A percentile compares a stretch with the other conserved stretches of the same genome.
These are phyloP conservation scores for Dicorynia guianensis DNA, from an alignment of 306 rosid genomes.

Conservation along the genomic window DNA sequence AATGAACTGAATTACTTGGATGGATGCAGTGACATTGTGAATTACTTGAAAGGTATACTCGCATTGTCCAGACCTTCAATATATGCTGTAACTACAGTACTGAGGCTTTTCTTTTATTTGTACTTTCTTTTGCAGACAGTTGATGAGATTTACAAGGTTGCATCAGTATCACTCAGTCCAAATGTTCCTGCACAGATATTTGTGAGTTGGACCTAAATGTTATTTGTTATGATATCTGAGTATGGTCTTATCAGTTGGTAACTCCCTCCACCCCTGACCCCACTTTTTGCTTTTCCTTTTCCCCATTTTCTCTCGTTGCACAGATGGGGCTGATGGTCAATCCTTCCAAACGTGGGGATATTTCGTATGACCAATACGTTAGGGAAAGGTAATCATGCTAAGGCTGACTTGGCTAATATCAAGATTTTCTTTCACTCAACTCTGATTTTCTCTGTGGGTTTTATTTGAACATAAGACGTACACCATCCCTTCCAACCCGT, in stretches of 20 bases:
- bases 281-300: slow-evolving; percentile 28
- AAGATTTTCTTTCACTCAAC: slow-evolving; percentile 20
- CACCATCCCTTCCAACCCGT: slow-evolving; percentile 30
- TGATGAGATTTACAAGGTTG: slow-evolving; percentile 94
- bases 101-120: slow-evolving; percentile 39
- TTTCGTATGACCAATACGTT: slow-evolving; percentile 79
- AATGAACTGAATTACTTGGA: slow-evolving; percentile 19
- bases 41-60: background rate
- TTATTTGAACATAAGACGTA: slow-evolving; percentile 15
- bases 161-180: slow-evolving; percentile 91
- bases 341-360: slow-evolving; percentile 95
- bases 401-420: slow-evolving; percentile 28
- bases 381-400: slow-evolving; percentile 77
- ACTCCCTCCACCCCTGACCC: slow-evolving; percentile 22
- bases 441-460: background rate
- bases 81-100: background rate
- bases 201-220: slow-evolving; percentile 68
- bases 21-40: slow-evolving; percentile 38
- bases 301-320: slow-evolving; percentile 38
- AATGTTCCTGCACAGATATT: slow-evolving; percentile 99
- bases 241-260: slow-evolving; percentile 3
- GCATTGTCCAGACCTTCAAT: too few relatives aligned
- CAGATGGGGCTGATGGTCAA: slow-evolving; percentile 98
- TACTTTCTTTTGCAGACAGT: slow-evolving; percentile 78
- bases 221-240: slow-evolving; percentile 28